Evolutionary conservation across 371 early-diverging fungal species (phyloP).

Genomic region (Blakeslea trispora): DNA sequence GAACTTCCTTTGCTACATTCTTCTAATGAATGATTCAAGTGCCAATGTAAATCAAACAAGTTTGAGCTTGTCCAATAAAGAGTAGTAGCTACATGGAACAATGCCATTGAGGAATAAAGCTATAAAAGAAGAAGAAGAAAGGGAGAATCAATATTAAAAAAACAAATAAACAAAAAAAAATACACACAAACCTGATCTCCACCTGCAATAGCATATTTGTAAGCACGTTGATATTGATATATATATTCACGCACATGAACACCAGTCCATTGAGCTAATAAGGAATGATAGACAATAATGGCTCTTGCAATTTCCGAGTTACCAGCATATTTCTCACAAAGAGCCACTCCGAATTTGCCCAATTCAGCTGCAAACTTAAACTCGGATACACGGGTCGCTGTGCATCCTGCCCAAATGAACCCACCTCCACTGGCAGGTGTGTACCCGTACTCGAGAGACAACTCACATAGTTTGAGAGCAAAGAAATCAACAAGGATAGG

Average conservation of each 20-base stretch:
- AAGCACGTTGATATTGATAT: constrained; percentile 40
- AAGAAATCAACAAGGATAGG: constrained; percentile 38
- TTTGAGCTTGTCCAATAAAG: constrained; percentile 40
- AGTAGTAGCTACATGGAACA: constrained; percentile 37
- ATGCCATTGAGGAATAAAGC: constrained; percentile 41
- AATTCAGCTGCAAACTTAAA: constrained; percentile 36
- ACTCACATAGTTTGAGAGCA: constrained; percentile 37
- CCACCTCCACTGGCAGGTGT: constrained; percentile 43
- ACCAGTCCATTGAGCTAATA: constrained; percentile 45
- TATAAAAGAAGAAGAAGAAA: background rate
- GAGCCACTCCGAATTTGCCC: constrained; percentile 38
- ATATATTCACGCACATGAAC: constrained; percentile 35
- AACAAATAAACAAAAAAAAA: no score
- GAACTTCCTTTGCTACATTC: constrained; percentile 34
- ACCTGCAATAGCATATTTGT: constrained; percentile 42
- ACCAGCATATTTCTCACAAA: constrained; percentile 41
- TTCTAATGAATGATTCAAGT: constrained; percentile 37
- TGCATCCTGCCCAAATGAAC: constrained; percentile 41
- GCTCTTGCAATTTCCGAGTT: constrained; percentile 46
- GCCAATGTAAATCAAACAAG: constrained; percentile 35
- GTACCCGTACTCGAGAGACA: constrained; percentile 38
- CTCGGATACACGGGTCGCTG: constrained; percentile 35
- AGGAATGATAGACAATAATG: constrained; percentile 35
- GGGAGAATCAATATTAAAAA: background rate
- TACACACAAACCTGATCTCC: constrained; percentile 45